Base-by-base conservation (phyloP, 805 yeast species). In the Ogataea wickerhamii region DNA sequence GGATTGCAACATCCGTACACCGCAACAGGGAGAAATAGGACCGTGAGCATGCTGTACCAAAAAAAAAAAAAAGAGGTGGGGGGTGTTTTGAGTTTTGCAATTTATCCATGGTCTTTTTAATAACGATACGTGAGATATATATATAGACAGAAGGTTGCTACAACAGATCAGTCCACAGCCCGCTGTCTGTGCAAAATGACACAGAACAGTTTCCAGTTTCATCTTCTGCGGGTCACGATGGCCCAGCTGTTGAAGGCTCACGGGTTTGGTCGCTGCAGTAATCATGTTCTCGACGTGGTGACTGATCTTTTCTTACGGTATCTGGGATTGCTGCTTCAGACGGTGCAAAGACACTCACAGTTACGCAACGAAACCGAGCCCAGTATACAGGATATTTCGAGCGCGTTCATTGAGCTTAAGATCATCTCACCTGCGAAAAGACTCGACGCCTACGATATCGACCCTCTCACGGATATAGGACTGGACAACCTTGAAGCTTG, bases 201-300 rank as follows among this genome's bases (percentile, higher is more conserved):
- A 1, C 40, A 48, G 23, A 49, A 51, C 31, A 47, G 52, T 26
- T 60, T 60, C 39, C 53, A 51, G 38, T 60, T 58, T 25, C 63
- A 60, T 33, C 44, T 60, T 10, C 44, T 60, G 36, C 45, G 61
- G 38, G 46, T 60, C 7, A 51, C 64, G 4, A 45, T 61, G 22
- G 69, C 74, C 1, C 80, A 82, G 61, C 65, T 82, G 4, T 70
- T 91, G 36, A 78, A 87, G 44, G 78, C 93, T 0, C 75, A 80
- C 21, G 98, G 98, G 0, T 87, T 88, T 52, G 96, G 87, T 44
- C 73, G 79, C 50, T 79, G 89, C 46, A 70, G 79, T 36, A 85
- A 91, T 6, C 68, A 76, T 6, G 74, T 83, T 1, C 67, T 91
- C 7, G 89, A 87, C 53, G 71, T 80, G 2, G 49, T 88, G n/a